These are phyloP conservation scores for Gyromitra esculenta DNA, from an alignment of 2,329 filamentous ascomycete species.

Conservation along the genomic window DNA sequence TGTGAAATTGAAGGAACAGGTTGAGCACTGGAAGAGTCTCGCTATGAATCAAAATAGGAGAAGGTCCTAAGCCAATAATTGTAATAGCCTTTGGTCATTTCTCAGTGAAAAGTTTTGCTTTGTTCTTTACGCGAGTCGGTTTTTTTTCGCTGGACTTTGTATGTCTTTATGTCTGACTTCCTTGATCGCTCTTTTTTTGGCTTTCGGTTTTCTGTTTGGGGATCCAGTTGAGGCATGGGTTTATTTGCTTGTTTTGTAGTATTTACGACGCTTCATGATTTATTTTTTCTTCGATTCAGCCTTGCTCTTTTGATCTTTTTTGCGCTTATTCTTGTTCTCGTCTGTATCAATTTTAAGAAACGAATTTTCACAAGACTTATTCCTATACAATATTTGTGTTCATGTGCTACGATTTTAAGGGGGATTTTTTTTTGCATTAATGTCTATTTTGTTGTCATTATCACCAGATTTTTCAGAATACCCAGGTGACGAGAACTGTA, in stretches of 20 bases:
- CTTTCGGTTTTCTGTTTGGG: neutral
- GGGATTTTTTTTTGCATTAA: no score
- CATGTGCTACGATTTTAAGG: no score
- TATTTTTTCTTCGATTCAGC: slow-evolving; percentile 1
- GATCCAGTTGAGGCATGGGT: neutral
- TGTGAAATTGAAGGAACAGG: slow-evolving; percentile 53
- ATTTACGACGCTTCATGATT: neutral
- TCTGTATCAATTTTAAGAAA: slow-evolving; percentile 12
- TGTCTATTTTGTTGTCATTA: no score
- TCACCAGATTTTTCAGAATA: no score
- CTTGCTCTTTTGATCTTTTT: slow-evolving; percentile 1
- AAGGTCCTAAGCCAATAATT: slow-evolving; percentile 35
- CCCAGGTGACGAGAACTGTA: no score
- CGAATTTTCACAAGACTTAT: slow-evolving; percentile 6
- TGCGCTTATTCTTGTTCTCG: slow-evolving; percentile 3
- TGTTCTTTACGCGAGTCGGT: slow-evolving; percentile 14
- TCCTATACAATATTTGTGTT: no score
- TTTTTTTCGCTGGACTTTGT: slow-evolving; percentile 29
- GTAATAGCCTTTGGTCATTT: slow-evolving; percentile 21
- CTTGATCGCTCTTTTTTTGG: slow-evolving; percentile 12
- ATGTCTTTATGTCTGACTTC: slow-evolving; percentile 15
- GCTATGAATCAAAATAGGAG: slow-evolving; percentile 31
- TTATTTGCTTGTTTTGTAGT: slow-evolving; percentile 4
- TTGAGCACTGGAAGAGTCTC: slow-evolving; percentile 54
- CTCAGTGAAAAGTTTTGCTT: slow-evolving; percentile 37